These are phyloP conservation scores for Tylopilus balloui DNA, from an alignment of 768 basidiomycete species.

Conservation along the genomic window DNA sequence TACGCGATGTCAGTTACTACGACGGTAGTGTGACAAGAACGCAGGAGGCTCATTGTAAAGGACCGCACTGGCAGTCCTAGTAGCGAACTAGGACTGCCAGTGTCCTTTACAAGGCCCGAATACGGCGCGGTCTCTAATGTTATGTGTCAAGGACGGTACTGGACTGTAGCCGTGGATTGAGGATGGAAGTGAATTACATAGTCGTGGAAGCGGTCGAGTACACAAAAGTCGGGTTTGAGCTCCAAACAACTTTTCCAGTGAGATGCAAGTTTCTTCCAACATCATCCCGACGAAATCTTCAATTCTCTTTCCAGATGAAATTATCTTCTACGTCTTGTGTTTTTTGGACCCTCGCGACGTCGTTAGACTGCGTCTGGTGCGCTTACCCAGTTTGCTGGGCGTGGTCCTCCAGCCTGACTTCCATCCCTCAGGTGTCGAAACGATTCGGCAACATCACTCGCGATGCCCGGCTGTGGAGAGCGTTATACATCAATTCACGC, in stretches of 20 bases:
- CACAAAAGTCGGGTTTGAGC: background rate
- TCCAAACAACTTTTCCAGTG: background rate
- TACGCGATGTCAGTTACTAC: no score
- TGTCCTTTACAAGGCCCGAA: background rate
- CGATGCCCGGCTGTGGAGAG: constrained; percentile 18
- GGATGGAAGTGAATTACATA: background rate
- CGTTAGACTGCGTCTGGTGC: constrained; percentile 16
- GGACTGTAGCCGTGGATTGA: no score
- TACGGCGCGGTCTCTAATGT: background rate
- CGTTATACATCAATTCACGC: constrained; percentile 13
- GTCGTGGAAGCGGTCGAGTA: background rate
- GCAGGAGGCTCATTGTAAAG: background rate
- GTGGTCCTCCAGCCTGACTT: background rate
- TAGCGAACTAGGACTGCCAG: background rate
- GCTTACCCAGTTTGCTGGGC: background rate
- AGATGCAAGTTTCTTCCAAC: constrained; percentile 11
- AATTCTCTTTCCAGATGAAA: constrained; percentile 15
- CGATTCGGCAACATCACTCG: constrained; percentile 12
- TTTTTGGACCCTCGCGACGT: constrained; percentile 15
- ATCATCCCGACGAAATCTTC: background rate
- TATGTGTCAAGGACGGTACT: background rate
- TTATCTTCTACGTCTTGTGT: constrained; percentile 13
- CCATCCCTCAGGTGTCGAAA: constrained; percentile 16
- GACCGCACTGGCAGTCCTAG: background rate
- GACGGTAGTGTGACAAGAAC: background rate